A percentile compares a stretch with the other conserved stretches of the same genome.
phyloP scores from a whole-genome alignment of 164 flowering plant species.

The Paratinospora sagittata region DNA sequence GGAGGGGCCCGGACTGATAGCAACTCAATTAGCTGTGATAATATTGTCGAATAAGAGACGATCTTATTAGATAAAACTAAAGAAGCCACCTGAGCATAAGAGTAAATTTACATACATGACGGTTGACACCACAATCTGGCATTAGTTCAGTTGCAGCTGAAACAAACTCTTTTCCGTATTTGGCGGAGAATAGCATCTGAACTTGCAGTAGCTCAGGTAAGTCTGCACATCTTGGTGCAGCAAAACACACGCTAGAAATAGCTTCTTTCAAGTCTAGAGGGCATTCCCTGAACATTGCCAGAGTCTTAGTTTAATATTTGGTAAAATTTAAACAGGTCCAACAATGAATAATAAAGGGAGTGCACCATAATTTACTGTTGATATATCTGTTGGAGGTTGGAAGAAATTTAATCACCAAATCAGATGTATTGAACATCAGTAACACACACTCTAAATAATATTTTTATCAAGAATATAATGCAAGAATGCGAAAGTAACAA shows the following conservation, averaged over 20 bases:
- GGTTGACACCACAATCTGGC: conserved; percentile 96
- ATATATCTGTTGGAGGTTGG: background rate
- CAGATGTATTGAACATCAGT: background rate
- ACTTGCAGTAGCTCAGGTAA: conserved; percentile 86
- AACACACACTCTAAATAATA: background rate
- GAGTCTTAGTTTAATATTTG: conserved; percentile 4
- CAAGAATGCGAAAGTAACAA: background rate
- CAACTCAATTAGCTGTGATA: conserved; percentile 70
- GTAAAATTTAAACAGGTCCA: background rate
- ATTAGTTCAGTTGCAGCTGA: conserved; percentile 83
- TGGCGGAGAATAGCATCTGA: conserved; percentile 68
- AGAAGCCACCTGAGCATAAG: too few species aligned
- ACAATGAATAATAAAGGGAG: background rate
- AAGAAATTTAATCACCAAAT: conserved; percentile 3
- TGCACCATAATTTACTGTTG: background rate
- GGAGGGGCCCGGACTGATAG: conserved; percentile 87
- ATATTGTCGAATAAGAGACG: too few species aligned
- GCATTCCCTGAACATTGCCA: conserved; percentile 64
- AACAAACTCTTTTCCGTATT: conserved; percentile 90
- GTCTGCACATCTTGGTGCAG: conserved; percentile 98
- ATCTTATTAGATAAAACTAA: too few species aligned
- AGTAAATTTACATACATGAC: conserved; percentile 51
- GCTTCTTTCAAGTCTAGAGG: conserved; percentile 96
- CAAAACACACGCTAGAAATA: conserved; percentile 89
- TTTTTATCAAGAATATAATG: background rate